Base-by-base conservation (phyloP, 2,329 filamentous ascomycete species). In the Diaporthe velutina region DNA sequence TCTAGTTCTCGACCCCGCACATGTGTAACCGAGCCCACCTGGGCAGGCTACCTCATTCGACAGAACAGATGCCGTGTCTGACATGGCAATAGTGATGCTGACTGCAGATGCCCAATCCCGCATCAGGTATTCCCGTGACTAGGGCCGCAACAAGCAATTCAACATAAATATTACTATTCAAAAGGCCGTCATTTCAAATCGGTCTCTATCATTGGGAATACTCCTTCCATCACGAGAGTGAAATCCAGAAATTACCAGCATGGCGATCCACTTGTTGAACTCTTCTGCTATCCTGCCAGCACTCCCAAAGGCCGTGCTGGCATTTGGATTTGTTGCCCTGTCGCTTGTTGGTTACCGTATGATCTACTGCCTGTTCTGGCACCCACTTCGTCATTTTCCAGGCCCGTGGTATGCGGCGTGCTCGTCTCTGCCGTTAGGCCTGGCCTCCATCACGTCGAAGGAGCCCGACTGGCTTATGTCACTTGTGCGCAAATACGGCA, bases 391-490 rank as follows among this genome's bases (percentile, higher is more conserved):
- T 25, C 73, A 74, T 48, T 80, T 77, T 52, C 76, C 78, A 8
- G 79, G 77, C 2, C 78, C 77, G 3, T 79, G 77, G 77, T 80
- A 80, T 70, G 74, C 76, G 7, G 77, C 77, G 3, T 68, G 74
- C 33, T 77, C 76, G 9, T 81, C 80, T 15, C 38, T 81, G 25
- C 64, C 75, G 1, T 48, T 74, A 10, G 77, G 76, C 8, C 57
- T 79, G 25, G 73, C 78, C 4, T 79, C 77, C 9, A 19, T 79
- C n/a, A 58, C 58, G 17, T 42, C 66, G 19, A 72, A 70, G 10
- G 78, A 80, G 54, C 78, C 78, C 2, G 71, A 79, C 38, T 80
- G 78, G 77, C 75, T 81, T 1, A 73, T 77, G 48, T 42, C 68
- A 15, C 68, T 81, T 22, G 78, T 76, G 9, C 71, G 77, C 48